Evolutionary conservation across 176 grass and related monocot genomes (phyloP).

Genomic region (Ampelocalamus luodianensis): DNA sequence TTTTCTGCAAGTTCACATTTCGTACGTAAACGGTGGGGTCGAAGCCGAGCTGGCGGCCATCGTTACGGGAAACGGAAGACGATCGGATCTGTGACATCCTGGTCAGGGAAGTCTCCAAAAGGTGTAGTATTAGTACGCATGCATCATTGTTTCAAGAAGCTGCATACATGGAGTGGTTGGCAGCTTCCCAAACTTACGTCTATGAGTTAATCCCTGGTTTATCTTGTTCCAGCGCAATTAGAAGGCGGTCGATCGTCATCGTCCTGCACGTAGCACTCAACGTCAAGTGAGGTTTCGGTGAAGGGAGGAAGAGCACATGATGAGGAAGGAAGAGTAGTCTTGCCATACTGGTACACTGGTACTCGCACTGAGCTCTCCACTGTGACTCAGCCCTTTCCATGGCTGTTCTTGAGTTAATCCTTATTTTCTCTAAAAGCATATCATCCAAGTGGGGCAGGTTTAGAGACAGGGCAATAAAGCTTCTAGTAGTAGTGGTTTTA

Average conservation of each 20-base stretch:
- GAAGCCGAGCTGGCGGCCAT: neutral
- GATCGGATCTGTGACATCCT: neutral
- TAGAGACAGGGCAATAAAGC: conserved; percentile 41
- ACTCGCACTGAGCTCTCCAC: neutral
- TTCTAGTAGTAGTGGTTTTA: conserved; percentile 41
- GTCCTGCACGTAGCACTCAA: conserved; percentile 15
- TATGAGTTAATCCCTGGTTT: neutral
- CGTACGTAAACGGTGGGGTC: neutral
- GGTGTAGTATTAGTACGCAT: neutral
- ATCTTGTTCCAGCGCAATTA: conserved; percentile 15
- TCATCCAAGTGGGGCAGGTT: neutral
- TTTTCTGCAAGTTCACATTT: conserved; percentile 20
- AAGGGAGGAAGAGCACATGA: neutral
- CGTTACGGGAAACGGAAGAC: conserved; percentile 8
- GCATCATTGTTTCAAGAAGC: neutral
- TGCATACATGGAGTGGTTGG: conserved; percentile 9
- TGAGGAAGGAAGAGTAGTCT: neutral
- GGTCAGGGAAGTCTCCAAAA: neutral
- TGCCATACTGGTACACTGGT: neutral
- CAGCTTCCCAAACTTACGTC: neutral
- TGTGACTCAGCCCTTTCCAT: neutral
- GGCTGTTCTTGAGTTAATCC: neutral
- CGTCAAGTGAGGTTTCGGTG: neutral
- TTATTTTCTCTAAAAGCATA: neutral
- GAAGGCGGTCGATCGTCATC: neutral